Conservation (phyloP, 1,284 basidiomycete genomes). For the Cryptococcus sp. region DNA sequence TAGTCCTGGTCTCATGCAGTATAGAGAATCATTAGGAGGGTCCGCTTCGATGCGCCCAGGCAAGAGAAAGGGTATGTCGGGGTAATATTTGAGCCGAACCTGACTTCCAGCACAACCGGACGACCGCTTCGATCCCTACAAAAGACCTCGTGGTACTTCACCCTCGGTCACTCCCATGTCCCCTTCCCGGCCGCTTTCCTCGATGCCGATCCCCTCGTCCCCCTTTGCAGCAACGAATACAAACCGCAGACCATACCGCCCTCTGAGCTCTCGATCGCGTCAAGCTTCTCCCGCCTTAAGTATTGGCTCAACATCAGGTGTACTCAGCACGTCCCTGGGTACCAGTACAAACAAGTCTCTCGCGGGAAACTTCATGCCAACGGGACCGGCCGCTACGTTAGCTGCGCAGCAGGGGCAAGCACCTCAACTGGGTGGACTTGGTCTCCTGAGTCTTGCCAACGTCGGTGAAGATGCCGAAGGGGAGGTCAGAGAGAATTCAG, state of each 20-base stretch:
- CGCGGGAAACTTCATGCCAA: slow-evolving; percentile 28
- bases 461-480: slow-evolving; percentile 12
- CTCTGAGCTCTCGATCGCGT: slow-evolving; percentile 34
- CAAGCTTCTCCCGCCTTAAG: slow-evolving; percentile 40
- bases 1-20: slow-evolving; percentile 43
- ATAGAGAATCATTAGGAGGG: slow-evolving; percentile 30
- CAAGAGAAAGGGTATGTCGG: slow-evolving; percentile 46
- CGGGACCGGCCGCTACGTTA: slow-evolving; percentile 9
- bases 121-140: slow-evolving; percentile 46
- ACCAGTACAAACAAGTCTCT: slow-evolving; percentile 10
- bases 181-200: slow-evolving; percentile 23
- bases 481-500: slow-evolving; percentile 5
- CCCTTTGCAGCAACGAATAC: slow-evolving; percentile 24
- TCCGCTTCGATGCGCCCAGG: slow-evolving; percentile 34
- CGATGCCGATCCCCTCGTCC: slow-evolving; percentile 38
- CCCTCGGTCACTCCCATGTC: slow-evolving; percentile 37
- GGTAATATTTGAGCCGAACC: neutral
- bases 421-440: slow-evolving; percentile 30
- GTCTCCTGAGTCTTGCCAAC: slow-evolving; percentile 32
- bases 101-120: slow-evolving; percentile 25
- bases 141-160: slow-evolving; percentile 39
- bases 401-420: slow-evolving; percentile 7
- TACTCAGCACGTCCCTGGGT: slow-evolving; percentile 26
- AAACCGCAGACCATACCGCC: slow-evolving; percentile 34
- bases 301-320: slow-evolving; percentile 34